Evolutionary conservation across 306 rosid species (phyloP), one percentile per base, ranked within the genome.

Genomic region (Cucumis melo): DNA sequence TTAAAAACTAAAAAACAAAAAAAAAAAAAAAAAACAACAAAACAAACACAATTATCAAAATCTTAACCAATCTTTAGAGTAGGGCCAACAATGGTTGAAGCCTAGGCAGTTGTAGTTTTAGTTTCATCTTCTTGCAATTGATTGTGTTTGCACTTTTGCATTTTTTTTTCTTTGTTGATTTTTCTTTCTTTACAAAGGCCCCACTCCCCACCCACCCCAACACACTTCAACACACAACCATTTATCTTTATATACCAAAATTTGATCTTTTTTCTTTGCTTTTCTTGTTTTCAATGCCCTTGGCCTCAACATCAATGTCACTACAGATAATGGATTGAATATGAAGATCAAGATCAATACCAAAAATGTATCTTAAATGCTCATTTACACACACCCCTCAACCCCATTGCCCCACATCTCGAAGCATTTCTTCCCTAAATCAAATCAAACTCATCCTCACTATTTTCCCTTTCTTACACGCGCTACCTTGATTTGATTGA

Each of bases 181-280:
- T 72, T 42, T 10, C 60, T 72, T 15, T 72, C 60, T 72, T 72
- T 72, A 51, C 60, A 67, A 67, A 67, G 74, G 55, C 11, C 74
- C 74, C 74, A 67, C 65, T 60, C 38, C 65, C 65, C 65, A 60
- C 65, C 17, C 65, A 24, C 73, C 3, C 73, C 36, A 4, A 2
- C 36, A 32, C 36, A 10, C 32, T n/a, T 59, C 55, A 67, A 27
- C 29, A 41, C n/a, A 13, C 51, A 67, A 21, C 53, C 19, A 42
- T 46, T 46, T 13, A 2, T 67, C 55, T 41, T 67, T 67, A 11
- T 67, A 27, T 10, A 42, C 17, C 48, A 42, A 34, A 36, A 36
- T 34, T 12, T 36, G 19, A 64, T 27, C 29, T 3, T 27, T 27
- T 27, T 27, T 27, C 29, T 27, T 27, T 27, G n/a, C n/a, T n/a